Base-by-base conservation (phyloP, 768 basidiomycete genomes). In the Tylopilus balloui region DNA sequence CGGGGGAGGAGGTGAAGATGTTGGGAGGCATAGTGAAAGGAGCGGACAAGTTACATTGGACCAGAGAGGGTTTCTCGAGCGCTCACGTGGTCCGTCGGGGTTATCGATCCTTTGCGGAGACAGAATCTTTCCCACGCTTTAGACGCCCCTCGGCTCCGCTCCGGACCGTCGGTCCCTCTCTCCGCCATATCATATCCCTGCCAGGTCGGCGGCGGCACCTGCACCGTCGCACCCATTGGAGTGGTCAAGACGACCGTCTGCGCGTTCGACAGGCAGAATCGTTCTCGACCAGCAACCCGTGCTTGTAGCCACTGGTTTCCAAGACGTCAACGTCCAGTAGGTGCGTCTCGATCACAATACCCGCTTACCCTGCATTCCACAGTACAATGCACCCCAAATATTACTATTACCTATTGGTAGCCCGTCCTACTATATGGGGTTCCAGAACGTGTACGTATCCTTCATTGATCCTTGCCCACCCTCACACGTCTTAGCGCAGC, bases 371-470 rank as follows among this genome's bases (percentile, higher is more conserved):
- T 23, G 13, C 38, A 35, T 24, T 23, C 32, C 47, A 1, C 35
- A 70, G 66, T 69, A 0, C 65, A 69, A 42, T 69, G 69, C 45
- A 69, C 70, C 5, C 70, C 73, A 4, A 67, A 74, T 55, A 72
- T 74, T 27, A 61, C 67, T 55, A 72, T 74, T 27, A 61, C 67
- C 0, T 73, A 74, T 52, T 74, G 73, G 73, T 63, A 63, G 3
- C 67, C 65, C 20, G 63, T 68, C 69, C 34, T 66, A 69, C 52
- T 72, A 65, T 59, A 53, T 76, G 49, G 69, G 64, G 13, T 75
- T 69, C 55, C 75, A 75, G 57, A 75, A 73, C 43, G 72, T 67
- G 71, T 74, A 35, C n/a, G 49, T 54, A 27, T 3, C n/a, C 6
- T 6, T 4, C 20, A 25, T 14, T n/a, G 7, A 31, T 25, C 25